Percentiles rank a stretch among this genome's conserved stretches.
These are phyloP conservation scores for Spergularia marina DNA, from an alignment of 148 eudicot genomes.

Conservation along the genomic window DNA sequence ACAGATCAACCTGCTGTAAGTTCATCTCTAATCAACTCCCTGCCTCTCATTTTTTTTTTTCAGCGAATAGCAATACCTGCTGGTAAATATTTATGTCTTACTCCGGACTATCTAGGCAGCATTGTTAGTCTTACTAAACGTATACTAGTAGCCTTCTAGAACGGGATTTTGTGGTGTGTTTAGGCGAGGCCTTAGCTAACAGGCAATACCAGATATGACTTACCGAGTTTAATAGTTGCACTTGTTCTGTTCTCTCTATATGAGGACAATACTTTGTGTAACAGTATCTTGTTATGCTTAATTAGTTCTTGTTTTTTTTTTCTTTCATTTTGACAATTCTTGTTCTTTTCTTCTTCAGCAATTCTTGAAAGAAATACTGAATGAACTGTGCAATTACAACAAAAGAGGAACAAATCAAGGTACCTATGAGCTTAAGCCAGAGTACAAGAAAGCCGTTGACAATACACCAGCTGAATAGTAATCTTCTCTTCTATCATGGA, in stretches of 20 bases:
- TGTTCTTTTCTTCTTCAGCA: slow-evolving; percentile 47
- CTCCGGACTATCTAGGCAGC: too few species aligned
- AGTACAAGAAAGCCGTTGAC: slow-evolving; percentile 88
- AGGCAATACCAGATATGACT: neutral
- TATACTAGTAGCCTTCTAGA: too few species aligned
- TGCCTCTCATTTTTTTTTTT: neutral
- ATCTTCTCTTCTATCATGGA: slow-evolving; percentile 5
- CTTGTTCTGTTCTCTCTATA: neutral
- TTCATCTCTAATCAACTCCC: neutral
- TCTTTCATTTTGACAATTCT: neutral
- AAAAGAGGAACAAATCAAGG: slow-evolving; percentile 96
- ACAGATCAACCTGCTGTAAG: slow-evolving; percentile 99
- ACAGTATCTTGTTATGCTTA: neutral
- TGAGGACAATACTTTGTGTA: neutral
- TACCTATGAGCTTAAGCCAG: slow-evolving; percentile 94
- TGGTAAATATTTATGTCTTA: too few species aligned
- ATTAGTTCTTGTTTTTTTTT: neutral
- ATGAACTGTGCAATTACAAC: slow-evolving; percentile 92
- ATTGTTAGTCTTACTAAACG: too few species aligned
- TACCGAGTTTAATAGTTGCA: neutral
- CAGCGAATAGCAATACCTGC: too few species aligned
- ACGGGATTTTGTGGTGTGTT: neutral
- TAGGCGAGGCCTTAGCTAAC: neutral
- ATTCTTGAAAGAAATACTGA: slow-evolving; percentile 92
- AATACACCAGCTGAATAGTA: slow-evolving; percentile 58